A percentile compares a stretch with the other conserved stretches of the same genome.
These are phyloP conservation scores for Capsicum chinense DNA, from an alignment of 257 asterid genomes.

Conservation along the genomic window DNA sequence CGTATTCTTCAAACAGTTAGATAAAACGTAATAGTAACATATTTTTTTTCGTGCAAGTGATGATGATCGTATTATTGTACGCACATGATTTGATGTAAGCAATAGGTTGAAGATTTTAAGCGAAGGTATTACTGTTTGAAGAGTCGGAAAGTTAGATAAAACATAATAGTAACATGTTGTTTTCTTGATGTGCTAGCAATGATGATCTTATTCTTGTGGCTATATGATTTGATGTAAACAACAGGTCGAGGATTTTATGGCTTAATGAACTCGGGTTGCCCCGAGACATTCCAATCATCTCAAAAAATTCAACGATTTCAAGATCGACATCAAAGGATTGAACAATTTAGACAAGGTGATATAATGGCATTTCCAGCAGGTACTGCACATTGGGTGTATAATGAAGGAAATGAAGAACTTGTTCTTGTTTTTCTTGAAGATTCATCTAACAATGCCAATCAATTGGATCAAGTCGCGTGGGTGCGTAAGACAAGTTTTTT, in stretches of 20 bases:
- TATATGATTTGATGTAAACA: background rate
- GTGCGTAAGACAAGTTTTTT: background rate
- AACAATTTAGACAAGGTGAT: conserved; percentile 36
- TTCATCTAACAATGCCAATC: conserved; percentile 40
- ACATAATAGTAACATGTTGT: no score
- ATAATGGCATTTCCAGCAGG: conserved; percentile 37
- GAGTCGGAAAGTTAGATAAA: no score
- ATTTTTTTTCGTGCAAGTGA: no score
- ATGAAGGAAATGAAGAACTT: conserved; percentile 34
- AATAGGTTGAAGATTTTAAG: no score
- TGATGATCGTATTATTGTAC: no score
- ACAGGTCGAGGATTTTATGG: conserved; percentile 61
- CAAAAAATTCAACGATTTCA: background rate
- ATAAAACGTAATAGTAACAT: no score
- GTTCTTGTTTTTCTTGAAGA: conserved; percentile 30
- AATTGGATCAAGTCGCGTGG: conserved; percentile 33
- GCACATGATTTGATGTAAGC: no score
- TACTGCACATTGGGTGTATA: conserved; percentile 35
- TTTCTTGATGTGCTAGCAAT: no score
- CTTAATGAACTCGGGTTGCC: conserved; percentile 58
- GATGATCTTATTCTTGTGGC: no score
- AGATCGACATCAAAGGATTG: conserved; percentile 41
- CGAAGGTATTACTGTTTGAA: no score
- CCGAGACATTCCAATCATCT: conserved; percentile 55
- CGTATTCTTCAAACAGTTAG: no score